These are phyloP conservation scores for Rutstroemia sp. DNA, from an alignment of 2,329 filamentous ascomycete genomes.

Conservation along the genomic window DNA sequence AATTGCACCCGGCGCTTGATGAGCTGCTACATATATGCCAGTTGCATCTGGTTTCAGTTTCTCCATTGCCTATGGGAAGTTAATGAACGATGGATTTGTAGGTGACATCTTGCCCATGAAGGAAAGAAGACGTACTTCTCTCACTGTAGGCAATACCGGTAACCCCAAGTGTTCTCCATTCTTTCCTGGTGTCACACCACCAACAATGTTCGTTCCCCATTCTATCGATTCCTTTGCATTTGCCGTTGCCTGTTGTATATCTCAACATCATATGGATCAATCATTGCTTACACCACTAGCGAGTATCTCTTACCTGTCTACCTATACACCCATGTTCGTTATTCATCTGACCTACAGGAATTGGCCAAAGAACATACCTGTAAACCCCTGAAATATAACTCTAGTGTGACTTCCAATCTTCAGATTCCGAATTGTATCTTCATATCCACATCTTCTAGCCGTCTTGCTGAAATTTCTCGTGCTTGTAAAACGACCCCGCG, in stretches of 20 bases:
- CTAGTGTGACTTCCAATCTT: constrained; percentile 59
- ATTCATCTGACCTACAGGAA: neutral
- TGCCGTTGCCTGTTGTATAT: constrained; percentile 51
- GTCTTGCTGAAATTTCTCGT: constrained; percentile 16
- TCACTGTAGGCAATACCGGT: constrained; percentile 62
- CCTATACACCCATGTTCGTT: neutral
- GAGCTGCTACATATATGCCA: constrained; percentile 73
- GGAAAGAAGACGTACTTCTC: constrained; percentile 35
- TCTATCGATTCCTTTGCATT: constrained; percentile 70
- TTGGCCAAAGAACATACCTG: constrained; percentile 35
- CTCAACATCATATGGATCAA: neutral
- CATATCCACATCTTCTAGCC: constrained; percentile 21
- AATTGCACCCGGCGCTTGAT: constrained; percentile 64
- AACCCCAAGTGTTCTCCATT: constrained; percentile 65
- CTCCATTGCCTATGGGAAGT: constrained; percentile 51
- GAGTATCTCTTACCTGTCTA: constrained; percentile 27
- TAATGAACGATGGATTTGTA: neutral
- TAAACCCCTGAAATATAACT: constrained; percentile 67
- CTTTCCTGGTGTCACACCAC: constrained; percentile 66
- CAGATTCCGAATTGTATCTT: constrained; percentile 56
- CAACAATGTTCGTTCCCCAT: constrained; percentile 76
- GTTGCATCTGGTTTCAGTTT: constrained; percentile 68
- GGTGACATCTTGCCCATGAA: no score
- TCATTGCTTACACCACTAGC: neutral
- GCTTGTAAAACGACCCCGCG: constrained; percentile 14